Base-by-base conservation (phyloP, 257 asterid genomes). In the Cruciata laevipes region DNA sequence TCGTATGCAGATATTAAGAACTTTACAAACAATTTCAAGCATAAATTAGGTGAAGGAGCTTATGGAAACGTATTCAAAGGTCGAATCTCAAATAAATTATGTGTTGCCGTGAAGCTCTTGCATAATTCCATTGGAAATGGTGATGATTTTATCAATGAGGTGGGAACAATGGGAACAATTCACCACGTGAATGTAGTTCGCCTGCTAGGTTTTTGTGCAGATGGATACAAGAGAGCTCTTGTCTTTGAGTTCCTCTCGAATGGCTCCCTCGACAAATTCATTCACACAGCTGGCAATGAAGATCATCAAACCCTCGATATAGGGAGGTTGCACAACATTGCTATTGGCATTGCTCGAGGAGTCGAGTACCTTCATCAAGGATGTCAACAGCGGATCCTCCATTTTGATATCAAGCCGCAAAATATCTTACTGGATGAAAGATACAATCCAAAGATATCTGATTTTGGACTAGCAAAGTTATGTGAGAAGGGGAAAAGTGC, bases 271-370 rank as follows among this genome's bases (percentile, higher is more conserved):
- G 83, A 83, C 44, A 83, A 83, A 70, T 40, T 80, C 68, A 77
- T 80, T 8, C 75, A 70, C 56, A 57, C 44, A 1, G 7, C 24
- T 9, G 78, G 70, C 30, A 1, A 2, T 13, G n/a, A 70, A 65
- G 38, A 20, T 12, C 27, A 10, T 4, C 30, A 11, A 6, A 4
- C 62, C 1, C 76, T 78, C 3, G 63, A 73, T 8, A 73, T 69
- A 71, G 30, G 61, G 56, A 76, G 35, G 68, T 70, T 76, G 60
- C 73, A 53, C 0, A 37, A 64, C 25, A 72, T 80, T 37, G 79
- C 76, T 42, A n/a, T 71, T 30, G 82, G 76, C 33, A 35, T 76
- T 56, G 85, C 75, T 38, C 75, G 56, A 69, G 87, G 85, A 49
- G 47, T 83, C 0, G 73, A 73, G 20, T 76, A 73, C 52, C 76